Percentiles rank a stretch among this genome's conserved stretches.
These are phyloP conservation scores for Saitozyma podzolica DNA, from an alignment of 768 basidiomycete species.

Conservation along the genomic window DNA sequence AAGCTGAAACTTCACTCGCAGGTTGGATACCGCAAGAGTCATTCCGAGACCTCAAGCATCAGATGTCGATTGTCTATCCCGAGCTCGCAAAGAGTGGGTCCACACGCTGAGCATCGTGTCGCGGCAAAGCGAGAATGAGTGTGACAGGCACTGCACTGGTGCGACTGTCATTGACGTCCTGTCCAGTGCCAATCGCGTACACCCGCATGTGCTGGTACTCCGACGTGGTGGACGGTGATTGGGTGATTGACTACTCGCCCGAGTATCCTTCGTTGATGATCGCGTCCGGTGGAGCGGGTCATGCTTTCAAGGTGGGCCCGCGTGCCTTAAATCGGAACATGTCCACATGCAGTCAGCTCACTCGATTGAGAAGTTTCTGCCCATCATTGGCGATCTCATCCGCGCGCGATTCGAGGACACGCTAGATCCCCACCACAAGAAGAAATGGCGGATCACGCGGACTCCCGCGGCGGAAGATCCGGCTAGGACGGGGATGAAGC, in stretches of 20 bases:
- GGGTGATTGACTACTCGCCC: constrained; percentile 19
- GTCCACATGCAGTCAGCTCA: neutral
- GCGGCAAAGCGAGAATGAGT: no score
- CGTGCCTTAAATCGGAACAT: neutral
- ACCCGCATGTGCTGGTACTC: constrained; percentile 30
- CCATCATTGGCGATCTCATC: constrained; percentile 25
- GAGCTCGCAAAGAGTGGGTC: constrained; percentile 20
- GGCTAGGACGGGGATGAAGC: no score
- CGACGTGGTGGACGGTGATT: constrained; percentile 20
- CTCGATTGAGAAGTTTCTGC: constrained; percentile 15
- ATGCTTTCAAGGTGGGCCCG: constrained; percentile 13
- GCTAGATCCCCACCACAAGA: constrained; percentile 11
- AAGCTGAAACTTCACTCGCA: neutral
- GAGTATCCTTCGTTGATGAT: constrained; percentile 20
- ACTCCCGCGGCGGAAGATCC: no score
- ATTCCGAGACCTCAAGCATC: constrained; percentile 4
- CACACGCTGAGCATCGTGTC: neutral
- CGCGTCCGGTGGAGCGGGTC: constrained; percentile 21
- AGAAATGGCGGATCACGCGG: constrained; percentile 5
- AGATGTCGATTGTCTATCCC: constrained; percentile 10
- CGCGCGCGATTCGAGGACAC: constrained; percentile 16
- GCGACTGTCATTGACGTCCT: no score
- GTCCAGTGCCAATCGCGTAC: constrained; percentile 14
- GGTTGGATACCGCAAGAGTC: constrained; percentile 26
- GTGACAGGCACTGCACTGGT: no score